These are phyloP conservation scores for Melanopsichium pennsylvanicum DNA, from an alignment of 1,284 basidiomycete genomes.

Conservation along the genomic window DNA sequence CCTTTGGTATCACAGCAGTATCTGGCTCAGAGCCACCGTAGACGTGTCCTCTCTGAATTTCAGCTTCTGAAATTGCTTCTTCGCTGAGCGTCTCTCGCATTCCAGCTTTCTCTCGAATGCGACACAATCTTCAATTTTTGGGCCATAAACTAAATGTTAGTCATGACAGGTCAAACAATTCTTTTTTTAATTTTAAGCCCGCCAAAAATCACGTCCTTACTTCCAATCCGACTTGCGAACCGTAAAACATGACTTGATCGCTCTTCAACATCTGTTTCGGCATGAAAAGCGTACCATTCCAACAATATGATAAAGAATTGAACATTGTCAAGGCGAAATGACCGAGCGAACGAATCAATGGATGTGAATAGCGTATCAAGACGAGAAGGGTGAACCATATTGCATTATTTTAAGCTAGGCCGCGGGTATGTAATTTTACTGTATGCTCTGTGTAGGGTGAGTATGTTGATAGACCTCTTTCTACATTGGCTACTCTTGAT, in stretches of 20 bases:
- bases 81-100: constrained; percentile 33
- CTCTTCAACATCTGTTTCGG: not conserved
- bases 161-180: too few relatives aligned
- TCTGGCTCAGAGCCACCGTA: too few relatives aligned
- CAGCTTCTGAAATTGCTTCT: too few relatives aligned
- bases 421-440: constrained; percentile 3
- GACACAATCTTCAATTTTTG: not conserved
- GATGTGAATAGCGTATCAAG: constrained; percentile 4
- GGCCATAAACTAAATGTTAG: too few relatives aligned
- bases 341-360: constrained; percentile 10
- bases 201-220: too few relatives aligned
- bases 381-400: not conserved
- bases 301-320: not conserved
- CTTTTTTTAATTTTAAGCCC: not conserved
- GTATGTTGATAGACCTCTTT: not conserved
- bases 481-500: constrained; percentile 4
- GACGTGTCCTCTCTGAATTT: too few relatives aligned
- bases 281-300: constrained; percentile 11
- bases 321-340: not conserved
- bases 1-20: too few relatives aligned
- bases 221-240: not conserved
- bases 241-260: too few relatives aligned
- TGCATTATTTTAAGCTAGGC: not conserved
- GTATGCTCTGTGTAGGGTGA: not conserved
- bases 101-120: constrained; percentile 24